Conservation (phyloP, 2,329 filamentous ascomycete species). For the Xylariales sp. region DNA sequence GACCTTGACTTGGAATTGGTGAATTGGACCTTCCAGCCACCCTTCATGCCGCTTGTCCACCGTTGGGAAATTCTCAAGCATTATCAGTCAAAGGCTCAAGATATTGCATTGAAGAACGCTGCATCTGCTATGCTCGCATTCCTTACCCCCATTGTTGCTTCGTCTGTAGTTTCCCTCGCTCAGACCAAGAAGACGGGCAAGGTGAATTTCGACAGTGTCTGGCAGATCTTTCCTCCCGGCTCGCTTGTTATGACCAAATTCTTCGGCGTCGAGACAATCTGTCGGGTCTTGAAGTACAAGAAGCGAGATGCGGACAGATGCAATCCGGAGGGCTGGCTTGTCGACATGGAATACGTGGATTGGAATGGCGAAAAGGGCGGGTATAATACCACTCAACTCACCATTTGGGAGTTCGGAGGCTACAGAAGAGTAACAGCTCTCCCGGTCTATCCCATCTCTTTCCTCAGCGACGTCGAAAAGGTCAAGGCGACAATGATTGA, state of each 20-base stretch:
- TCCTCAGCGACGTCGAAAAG: slow-evolving; percentile 16
- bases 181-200: slow-evolving; percentile 25
- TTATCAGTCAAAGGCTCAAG: slow-evolving; percentile 8
- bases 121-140: slow-evolving; percentile 23
- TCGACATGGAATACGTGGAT: slow-evolving; percentile 30
- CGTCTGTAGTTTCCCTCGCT: slow-evolving; percentile 20
- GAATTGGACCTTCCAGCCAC: slow-evolving; percentile 28
- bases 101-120: slow-evolving; percentile 10
- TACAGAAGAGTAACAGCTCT: slow-evolving; percentile 22
- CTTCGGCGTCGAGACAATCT: slow-evolving; percentile 30
- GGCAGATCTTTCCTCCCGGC: slow-evolving; percentile 31
- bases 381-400: slow-evolving; percentile 17
- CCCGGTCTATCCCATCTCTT: slow-evolving; percentile 26
- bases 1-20: slow-evolving; percentile 28
- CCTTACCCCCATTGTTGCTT: slow-evolving; percentile 25
- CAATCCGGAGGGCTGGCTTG: slow-evolving; percentile 17
- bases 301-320: slow-evolving; percentile 3
- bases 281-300: slow-evolving; percentile 28
- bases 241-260: slow-evolving; percentile 26
- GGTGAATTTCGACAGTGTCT: slow-evolving; percentile 25
- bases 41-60: slow-evolving; percentile 31
- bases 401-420: slow-evolving; percentile 24
- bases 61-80: slow-evolving; percentile 26
- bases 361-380: slow-evolving; percentile 31
- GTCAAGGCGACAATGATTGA: slow-evolving; percentile 22